Evolutionary conservation across 2,329 filamentous ascomycete species (phyloP), one percentile per base, ranked within the genome.

Genomic region (Botrytis squamosa): DNA sequence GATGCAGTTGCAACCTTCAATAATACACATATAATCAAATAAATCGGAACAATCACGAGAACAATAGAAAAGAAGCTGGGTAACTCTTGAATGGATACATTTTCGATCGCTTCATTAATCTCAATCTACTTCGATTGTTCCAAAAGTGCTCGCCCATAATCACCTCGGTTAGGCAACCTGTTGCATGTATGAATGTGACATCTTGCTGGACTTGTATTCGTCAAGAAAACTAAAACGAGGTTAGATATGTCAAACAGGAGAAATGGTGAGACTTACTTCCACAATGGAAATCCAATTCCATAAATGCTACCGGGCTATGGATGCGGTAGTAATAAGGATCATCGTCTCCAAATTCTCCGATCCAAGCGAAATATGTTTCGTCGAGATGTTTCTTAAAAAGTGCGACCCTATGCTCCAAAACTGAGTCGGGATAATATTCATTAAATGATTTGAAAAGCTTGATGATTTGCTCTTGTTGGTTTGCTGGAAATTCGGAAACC

Each of bases 321-420:
- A 95, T 87, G 0, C 93, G 86, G 78, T 90, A 95, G 81, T 95
- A 95, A 78, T 93, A 95, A 0, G 92, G 85, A 80, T 94, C 92
- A 0, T 88, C 82, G 70, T 92, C 85, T 0, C 85, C 88, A 75
- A 84, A 92, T 0, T 88, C 89, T 6, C 93, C 93, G 71, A 95
- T 94, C 92, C 93, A 95, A 80, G 87, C 88, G 80, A 93, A 95
- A 79, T 93, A 92, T 8, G 92, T 95, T 84, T 94, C 91, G n/a
- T 83, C 78, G 73, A 91, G 88, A 80, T 88, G 86, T 4, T 81
- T 79, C 69, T 85, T 84, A 65, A 90, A 85, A 57, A 90, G 85
- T 1, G 84, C 81, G 1, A 93, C 80, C 25, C 88, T 87, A 7
- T 88, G 80, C 67, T 85, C 79, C 2, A 90, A 85, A 0, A 91